Base-by-base conservation (phyloP, 192 early-diverging fungal genomes). In the Polychytrium aggregatum region DNA sequence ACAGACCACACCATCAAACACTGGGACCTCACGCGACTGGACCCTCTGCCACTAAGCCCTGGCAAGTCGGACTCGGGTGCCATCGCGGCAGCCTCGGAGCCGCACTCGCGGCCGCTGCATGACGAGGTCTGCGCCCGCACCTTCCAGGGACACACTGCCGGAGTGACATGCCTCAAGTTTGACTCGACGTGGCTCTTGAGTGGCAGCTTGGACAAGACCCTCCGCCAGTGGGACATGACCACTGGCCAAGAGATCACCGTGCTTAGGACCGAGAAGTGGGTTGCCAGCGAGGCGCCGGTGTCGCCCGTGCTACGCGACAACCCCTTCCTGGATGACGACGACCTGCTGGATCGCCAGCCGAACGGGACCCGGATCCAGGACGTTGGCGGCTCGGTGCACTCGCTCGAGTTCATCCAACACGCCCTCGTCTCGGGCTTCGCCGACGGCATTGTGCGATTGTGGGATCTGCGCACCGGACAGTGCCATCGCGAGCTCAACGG, bases 401-500 rank as follows among this genome's bases (percentile, higher is more conserved):
- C 56, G 13, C 35, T 68, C 42, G 55, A 68, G 48, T 68, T 64
- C 43, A 65, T 55, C 55, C 52, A 63, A 26, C 56, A 65, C 36
- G 67, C 67, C 13, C 50, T 68, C 5, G 67, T 62, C 4, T 57
- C 67, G 0, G 67, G 67, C 14, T 65, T 65, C 48, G 67, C 58
- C 27, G 67, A 68, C 45, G 67, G 67, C n/a, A 50, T 62, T 9
- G 44, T 68, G 8, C 52, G 67, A 27, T 25, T 68, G 43, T 68
- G 57, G 48, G 67, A 68, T 41, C 29, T 68, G 37, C 38, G 67
- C 20, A 56, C 56, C 5, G 66, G 61, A 6, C 40, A 46, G 36
- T 63, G 66, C 45, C 66, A 68, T 48, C 56, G 66, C 14, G 41
- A 59, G 37, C 47, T 68, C 7, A 24, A 42, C 22, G 58, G 60